Base-by-base conservation (phyloP, 441 rosid species). In the Erodium trifolium region DNA sequence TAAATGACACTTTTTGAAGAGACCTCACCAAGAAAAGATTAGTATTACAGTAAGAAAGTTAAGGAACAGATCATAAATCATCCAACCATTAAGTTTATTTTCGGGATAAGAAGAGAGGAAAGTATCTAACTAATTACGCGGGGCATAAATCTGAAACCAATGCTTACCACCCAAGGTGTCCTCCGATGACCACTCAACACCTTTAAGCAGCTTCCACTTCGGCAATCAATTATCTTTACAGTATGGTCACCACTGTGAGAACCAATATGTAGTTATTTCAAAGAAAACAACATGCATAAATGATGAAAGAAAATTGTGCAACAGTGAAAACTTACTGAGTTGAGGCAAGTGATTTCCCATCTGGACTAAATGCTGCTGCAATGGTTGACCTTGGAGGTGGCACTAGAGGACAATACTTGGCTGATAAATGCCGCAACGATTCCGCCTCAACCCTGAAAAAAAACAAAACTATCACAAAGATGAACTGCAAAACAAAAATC, bases 141-240 rank as follows among this genome's bases (percentile, higher is more conserved):
- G 59, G 4, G 45, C 41, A 55, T 43, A 2, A 53, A 57, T 31
- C 14, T 13, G 35, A 23, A 71, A 65, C 41, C 76, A 49, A 53
- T 71, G 81, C 96, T 85, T 80, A 92, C 98, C 93, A 92, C 98
- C 98, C 97, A 92, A 11, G 97, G 98, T 23, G 97, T 92, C 77
- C 93, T 82, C 69, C 87, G 79, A 79, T 92, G 98, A 76, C 98
- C 97, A 49, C 70, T 81, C 79, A 92, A 78, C 62, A 87, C 97
- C 81, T 84, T 92, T 75, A 85, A 79, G 84, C 96, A 90, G 70
- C 78, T 85, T 69, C 93, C 92, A 14, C 85, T 88, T 73, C 82
- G 83, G 67, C 86, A 90, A 75, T 92, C 93, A 77, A 92, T 86
- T 73, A 90, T 84, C 91, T 92, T 92, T 67, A 92, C 97, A 13